Evolutionary conservation across 169 alveolate species (phyloP).

Genomic region (Babesia gibsoni): DNA sequence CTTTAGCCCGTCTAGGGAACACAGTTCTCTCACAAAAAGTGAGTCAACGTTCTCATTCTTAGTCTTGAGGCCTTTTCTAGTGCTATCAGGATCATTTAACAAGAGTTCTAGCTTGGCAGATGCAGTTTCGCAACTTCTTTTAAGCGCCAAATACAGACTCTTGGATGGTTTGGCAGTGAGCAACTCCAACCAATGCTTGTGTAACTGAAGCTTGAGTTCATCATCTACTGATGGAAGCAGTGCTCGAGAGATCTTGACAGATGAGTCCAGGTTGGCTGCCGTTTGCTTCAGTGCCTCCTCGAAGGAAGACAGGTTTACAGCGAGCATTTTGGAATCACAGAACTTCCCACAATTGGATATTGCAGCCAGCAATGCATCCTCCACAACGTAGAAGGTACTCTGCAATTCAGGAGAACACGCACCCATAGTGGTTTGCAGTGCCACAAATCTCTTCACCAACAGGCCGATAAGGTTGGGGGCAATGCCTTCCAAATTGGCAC

Average conservation of each 20-base stretch:
- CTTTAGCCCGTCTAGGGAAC: slow-evolving; percentile 21
- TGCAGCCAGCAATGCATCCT: slow-evolving; percentile 45
- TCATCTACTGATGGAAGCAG: slow-evolving; percentile 55
- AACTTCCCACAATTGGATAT: slow-evolving; percentile 53
- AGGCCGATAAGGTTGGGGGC: slow-evolving; percentile 42
- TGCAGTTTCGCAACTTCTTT: slow-evolving; percentile 26
- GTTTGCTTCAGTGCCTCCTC: slow-evolving; percentile 46
- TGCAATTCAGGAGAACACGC: background rate
- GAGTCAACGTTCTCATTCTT: background rate
- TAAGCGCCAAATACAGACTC: slow-evolving; percentile 42
- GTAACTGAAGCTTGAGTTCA: slow-evolving; percentile 34
- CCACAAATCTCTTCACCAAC: slow-evolving; percentile 46
- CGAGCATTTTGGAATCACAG: slow-evolving; percentile 42
- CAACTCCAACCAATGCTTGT: slow-evolving; percentile 20
- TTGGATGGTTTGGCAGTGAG: background rate
- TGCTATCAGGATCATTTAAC: background rate
- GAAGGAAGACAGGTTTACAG: slow-evolving; percentile 51
- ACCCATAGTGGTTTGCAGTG: slow-evolving; percentile 14
- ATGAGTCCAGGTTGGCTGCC: slow-evolving; percentile 13
- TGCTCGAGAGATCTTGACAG: slow-evolving; percentile 46
- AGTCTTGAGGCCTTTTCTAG: background rate
- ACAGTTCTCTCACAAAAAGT: slow-evolving; percentile 18
- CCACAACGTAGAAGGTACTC: slow-evolving; percentile 3
- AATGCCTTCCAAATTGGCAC: slow-evolving; percentile 14
- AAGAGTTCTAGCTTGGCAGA: background rate